These are phyloP conservation scores for Euphorbia pulcherrima DNA, from an alignment of 345 rosid species.

Conservation along the genomic window DNA sequence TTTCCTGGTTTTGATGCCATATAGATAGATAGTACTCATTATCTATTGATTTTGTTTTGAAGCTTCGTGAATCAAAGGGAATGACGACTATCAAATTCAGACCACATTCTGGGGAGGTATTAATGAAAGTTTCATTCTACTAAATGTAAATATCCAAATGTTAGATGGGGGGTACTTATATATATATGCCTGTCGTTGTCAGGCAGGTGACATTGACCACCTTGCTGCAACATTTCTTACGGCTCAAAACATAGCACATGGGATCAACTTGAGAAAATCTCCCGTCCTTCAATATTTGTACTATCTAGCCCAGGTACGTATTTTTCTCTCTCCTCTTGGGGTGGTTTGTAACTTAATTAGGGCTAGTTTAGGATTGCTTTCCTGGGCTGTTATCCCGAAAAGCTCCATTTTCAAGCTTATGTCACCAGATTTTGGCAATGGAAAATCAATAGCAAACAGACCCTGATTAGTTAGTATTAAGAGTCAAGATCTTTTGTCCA, in stretches of 20 bases:
- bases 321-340: not conserved
- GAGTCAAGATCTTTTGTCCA: too few species aligned
- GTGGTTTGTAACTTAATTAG: not conserved
- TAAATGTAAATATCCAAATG: not conserved
- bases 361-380: too few species aligned
- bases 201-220: slow-evolving; percentile 99
- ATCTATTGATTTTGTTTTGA: slow-evolving; percentile 23
- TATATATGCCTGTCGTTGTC: slow-evolving; percentile 20
- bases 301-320: slow-evolving; percentile 82
- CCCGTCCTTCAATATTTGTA: slow-evolving; percentile 99
- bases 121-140: slow-evolving; percentile 3
- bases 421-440: too few species aligned
- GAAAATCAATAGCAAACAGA: too few species aligned
- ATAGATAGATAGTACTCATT: not conserved
- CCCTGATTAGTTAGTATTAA: too few species aligned
- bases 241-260: slow-evolving; percentile 91
- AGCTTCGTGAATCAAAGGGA: slow-evolving; percentile 99
- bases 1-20: not conserved
- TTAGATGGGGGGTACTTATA: slow-evolving; percentile 11
- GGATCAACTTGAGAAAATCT: slow-evolving; percentile 93
- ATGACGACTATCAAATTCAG: slow-evolving; percentile 94
- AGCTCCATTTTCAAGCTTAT: too few species aligned
- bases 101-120: slow-evolving; percentile 97
- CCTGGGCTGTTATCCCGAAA: too few species aligned
- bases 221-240: slow-evolving; percentile 98